Evolutionary conservation across 139 green algal species (phyloP).

Genomic region (Asterochloris erici): DNA sequence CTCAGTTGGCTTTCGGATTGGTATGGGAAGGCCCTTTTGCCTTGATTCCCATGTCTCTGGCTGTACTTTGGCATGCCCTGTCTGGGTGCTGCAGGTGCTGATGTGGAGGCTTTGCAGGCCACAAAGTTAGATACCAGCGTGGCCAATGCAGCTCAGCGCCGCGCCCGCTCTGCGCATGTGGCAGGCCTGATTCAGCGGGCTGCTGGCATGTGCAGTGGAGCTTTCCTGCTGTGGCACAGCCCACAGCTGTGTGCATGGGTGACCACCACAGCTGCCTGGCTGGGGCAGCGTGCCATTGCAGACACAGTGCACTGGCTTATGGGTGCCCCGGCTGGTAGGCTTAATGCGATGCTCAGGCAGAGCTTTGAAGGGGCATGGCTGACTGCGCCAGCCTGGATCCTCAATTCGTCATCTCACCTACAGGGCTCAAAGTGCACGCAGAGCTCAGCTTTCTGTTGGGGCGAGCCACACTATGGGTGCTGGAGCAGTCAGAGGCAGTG

Average conservation of each 20-base stretch:
- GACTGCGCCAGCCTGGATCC: too few species aligned
- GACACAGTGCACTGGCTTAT: constrained; percentile 2
- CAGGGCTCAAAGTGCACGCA: constrained; percentile 12
- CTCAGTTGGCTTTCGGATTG: background rate
- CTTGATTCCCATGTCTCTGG: background rate
- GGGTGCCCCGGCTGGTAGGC: constrained; percentile 8
- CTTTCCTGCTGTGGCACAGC: background rate
- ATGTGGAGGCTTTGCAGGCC: too few species aligned
- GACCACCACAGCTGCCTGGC: background rate
- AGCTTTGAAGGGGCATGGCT: background rate
- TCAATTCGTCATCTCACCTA: background rate
- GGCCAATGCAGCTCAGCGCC: too few species aligned
- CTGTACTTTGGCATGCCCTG: background rate
- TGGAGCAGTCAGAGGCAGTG: background rate
- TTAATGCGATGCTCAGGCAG: background rate
- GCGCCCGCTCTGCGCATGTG: background rate
- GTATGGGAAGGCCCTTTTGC: background rate
- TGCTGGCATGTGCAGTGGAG: background rate
- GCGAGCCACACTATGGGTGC: background rate
- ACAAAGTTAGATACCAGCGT: too few species aligned
- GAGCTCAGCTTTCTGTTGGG: constrained; percentile 6
- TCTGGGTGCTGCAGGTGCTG: too few species aligned
- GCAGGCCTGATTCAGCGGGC: background rate
- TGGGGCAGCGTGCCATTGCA: background rate
- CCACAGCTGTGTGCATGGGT: background rate